Percentiles rank a stretch among this genome's conserved stretches.
Evolutionary conservation across 331 rosid species (phyloP).

Genomic region (Malus hybrid): DNA sequence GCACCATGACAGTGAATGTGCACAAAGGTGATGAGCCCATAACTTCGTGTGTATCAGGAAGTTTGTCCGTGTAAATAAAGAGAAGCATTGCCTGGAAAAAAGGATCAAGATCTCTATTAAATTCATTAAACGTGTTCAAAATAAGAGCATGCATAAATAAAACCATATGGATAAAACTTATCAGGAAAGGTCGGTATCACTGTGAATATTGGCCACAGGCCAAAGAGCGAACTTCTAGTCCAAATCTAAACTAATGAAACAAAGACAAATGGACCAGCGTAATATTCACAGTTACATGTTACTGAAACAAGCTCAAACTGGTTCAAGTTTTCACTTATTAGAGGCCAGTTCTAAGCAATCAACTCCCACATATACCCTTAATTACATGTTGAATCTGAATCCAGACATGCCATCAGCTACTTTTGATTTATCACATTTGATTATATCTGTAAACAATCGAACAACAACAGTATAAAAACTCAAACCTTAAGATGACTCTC

Average conservation of each 20-base stretch:
- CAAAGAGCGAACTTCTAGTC: background rate
- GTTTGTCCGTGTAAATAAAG: constrained; percentile 67
- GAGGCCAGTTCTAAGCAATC: background rate
- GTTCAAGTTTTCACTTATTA: background rate
- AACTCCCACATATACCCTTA: background rate
- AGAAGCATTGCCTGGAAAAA: constrained; percentile 81
- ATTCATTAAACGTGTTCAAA: constrained; percentile 11
- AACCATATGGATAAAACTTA: background rate
- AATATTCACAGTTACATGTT: background rate
- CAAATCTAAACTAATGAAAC: background rate
- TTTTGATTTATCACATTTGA: background rate
- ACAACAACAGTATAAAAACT: background rate
- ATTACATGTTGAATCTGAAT: background rate
- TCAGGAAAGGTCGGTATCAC: background rate
- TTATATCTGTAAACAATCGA: background rate
- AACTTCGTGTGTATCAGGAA: constrained; percentile 60
- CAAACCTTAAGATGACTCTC: background rate
- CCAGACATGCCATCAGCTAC: background rate
- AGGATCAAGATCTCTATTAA: background rate
- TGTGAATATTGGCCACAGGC: background rate
- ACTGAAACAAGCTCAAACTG: background rate
- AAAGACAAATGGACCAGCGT: background rate
- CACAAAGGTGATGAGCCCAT: constrained; percentile 58
- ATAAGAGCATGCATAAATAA: background rate
- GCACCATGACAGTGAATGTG: constrained; percentile 77